Conservation (phyloP, 768 basidiomycete species). For the Termitomyces sp. region DNA sequence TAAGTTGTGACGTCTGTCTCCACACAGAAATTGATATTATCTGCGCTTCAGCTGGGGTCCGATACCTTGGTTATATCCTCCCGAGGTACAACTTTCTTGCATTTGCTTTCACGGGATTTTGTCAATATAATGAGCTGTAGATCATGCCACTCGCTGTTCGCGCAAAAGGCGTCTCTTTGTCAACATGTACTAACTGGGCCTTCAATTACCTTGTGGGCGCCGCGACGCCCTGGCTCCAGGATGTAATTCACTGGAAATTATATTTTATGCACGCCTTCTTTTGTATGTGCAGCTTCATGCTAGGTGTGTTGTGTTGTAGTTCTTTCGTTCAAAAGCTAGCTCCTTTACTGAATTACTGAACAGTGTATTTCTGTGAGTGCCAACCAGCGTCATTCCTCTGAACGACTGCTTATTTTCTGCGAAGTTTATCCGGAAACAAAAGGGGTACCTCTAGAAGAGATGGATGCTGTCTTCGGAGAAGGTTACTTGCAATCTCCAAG, state of each 20-base stretch:
- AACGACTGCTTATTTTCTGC: neutral
- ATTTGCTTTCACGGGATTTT: neutral
- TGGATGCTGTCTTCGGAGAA: conserved; percentile 89
- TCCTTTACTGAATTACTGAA: neutral
- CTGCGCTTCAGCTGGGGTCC: conserved; percentile 65
- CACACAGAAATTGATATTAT: neutral
- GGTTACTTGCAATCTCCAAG: conserved; percentile 28
- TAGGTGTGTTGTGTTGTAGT: conserved; percentile 37
- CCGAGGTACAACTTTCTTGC: conserved; percentile 46
- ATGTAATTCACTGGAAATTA: conserved; percentile 84
- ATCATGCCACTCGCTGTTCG: conserved; percentile 87
- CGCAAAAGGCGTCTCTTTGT: conserved; percentile 91
- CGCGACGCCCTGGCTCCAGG: conserved; percentile 81
- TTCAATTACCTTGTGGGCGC: conserved; percentile 90
- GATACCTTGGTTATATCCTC: conserved; percentile 82
- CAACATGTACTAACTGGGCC: conserved; percentile 86
- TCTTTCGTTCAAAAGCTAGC: neutral
- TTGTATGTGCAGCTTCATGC: conserved; percentile 78
- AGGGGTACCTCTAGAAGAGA: conserved; percentile 84
- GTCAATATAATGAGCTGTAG: conserved; percentile 26
- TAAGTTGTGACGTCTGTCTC: conserved; percentile 15
- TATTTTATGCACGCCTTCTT: conserved; percentile 98
- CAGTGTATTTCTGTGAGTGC: conserved; percentile 73
- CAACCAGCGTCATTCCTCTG: neutral
- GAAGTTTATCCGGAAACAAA: conserved; percentile 84